phyloP scores from a whole-genome alignment of 257 asterid species.

The Salvia hispanica region DNA sequence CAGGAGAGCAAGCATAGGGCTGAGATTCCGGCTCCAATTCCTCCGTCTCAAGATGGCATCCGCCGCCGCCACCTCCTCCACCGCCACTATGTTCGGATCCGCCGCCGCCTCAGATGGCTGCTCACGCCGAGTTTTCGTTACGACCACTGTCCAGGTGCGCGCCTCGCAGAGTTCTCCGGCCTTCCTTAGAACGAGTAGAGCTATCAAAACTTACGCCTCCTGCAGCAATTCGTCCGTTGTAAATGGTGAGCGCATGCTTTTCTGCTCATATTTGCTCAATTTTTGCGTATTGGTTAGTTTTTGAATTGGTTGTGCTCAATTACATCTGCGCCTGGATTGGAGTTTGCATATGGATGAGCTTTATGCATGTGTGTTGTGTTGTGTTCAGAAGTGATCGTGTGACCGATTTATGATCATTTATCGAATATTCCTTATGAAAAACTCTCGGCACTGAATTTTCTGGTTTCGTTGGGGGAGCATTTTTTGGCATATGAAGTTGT shows the following conservation, averaged over 20 bases:
- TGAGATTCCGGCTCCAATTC: conserved; percentile 43
- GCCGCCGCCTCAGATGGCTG: conserved; percentile 36
- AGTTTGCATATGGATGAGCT: not conserved
- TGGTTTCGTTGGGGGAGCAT: not conserved
- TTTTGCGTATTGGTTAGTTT: not conserved
- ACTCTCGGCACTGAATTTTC: no score
- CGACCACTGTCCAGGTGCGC: conserved; percentile 25
- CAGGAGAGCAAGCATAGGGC: conserved; percentile 59
- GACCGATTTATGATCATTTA: conserved; percentile 3
- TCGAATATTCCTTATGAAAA: not conserved
- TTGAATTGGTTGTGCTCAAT: conserved; percentile 6
- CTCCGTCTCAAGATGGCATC: conserved; percentile 56
- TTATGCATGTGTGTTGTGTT: not conserved
- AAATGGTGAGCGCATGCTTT: conserved; percentile 31
- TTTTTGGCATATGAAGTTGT: not conserved
- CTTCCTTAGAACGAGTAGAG: conserved; percentile 35
- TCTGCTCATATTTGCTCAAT: not conserved
- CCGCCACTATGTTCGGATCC: conserved; percentile 44
- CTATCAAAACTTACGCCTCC: conserved; percentile 28
- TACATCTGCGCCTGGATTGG: not conserved
- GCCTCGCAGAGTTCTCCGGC: conserved; percentile 27
- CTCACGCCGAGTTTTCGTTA: conserved; percentile 30
- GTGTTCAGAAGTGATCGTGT: not conserved
- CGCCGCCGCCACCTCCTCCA: conserved; percentile 54
- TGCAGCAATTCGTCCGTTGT: conserved; percentile 32